Base-by-base conservation (phyloP, 2,329 filamentous ascomycete species). In the Trematosphaeria pertusa region DNA sequence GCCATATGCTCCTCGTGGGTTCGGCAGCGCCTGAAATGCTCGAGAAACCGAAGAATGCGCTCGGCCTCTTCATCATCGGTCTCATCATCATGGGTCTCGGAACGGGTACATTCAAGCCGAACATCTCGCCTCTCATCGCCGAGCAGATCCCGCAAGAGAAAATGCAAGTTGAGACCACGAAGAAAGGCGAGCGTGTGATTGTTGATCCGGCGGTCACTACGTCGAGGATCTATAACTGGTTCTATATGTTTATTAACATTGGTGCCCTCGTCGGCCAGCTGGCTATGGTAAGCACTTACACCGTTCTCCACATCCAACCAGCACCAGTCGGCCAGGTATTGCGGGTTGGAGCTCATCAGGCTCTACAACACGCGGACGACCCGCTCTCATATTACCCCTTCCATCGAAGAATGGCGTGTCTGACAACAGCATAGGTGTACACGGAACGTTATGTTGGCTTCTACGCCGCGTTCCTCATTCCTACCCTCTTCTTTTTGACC, bases 21-120 rank as follows among this genome's bases (percentile, higher is more conserved):
- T 84, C 82, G 2, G 80, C 83, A 1, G 72, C 83, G 1, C 82
- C 82, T 0, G 48, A 54, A 2, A 71, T 82, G 20, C 68, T 86
- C 19, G 69, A 77, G 11, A 67, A 77, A 43, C 53, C 67, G 2
- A 75, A 80, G 31, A 74, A 74, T 20, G 77, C 79, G 30, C 64
- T 85, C n/a, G 78, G 74, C 37, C 80, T 79, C n/a, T 79, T 85
- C 59, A 72, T 83, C 37, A 70, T 77, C 11, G 74, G 82, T 8
- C 76, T 85, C 52, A 75, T 88, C 56, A 66, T 87, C 52, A 85
- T 87, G 50, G 86, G 85, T 49, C 65, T 87, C 10, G 86, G 85
- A 41, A 87, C 85, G 2, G 86, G 86, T 58, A 83, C 84, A 49
- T 87, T 89, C 75, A 88, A 88, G 74, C 81, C 83, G 56, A 88